These are phyloP conservation scores for Lasiodiplodia theobromae DNA, from an alignment of 2,329 filamentous ascomycete genomes.

Conservation along the genomic window DNA sequence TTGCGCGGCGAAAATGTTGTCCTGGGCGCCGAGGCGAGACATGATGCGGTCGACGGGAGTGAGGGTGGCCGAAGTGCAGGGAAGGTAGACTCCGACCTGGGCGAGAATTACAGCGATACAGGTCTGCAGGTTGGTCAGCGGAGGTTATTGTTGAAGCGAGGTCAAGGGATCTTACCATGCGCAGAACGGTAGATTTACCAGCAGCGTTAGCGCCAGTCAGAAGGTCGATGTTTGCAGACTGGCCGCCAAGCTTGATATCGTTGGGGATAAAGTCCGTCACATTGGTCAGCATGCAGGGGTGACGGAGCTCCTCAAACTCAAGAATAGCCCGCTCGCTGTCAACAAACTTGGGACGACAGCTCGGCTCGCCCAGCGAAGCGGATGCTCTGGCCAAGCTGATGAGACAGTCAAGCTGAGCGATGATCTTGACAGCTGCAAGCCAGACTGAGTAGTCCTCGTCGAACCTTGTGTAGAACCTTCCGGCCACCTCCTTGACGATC, in stretches of 20 bases:
- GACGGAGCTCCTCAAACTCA: slow-evolving; percentile 91
- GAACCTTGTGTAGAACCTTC: slow-evolving; percentile 85
- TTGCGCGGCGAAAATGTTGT: slow-evolving; percentile 98
- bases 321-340: slow-evolving; percentile 84
- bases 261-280: slow-evolving; percentile 97
- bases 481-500: slow-evolving; percentile 84
- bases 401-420: slow-evolving; percentile 92
- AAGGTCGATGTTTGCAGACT: slow-evolving; percentile 81
- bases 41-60: slow-evolving; percentile 97
- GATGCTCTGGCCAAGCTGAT: slow-evolving; percentile 93
- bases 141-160: slow-evolving; percentile 19
- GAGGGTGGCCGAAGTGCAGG: slow-evolving; percentile 79
- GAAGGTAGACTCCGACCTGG: slow-evolving; percentile 92
- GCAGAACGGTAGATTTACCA: slow-evolving; percentile 93
- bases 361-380: slow-evolving; percentile 80
- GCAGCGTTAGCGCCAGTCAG: slow-evolving; percentile 96
- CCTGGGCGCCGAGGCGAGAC: slow-evolving; percentile 95
- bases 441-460: slow-evolving; percentile 85
- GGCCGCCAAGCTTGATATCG: slow-evolving; percentile 84
- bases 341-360: slow-evolving; percentile 87
- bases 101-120: slow-evolving; percentile 97
- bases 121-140: slow-evolving; percentile 62
- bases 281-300: slow-evolving; percentile 90
- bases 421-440: slow-evolving; percentile 87
- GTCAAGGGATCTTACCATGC: slow-evolving; percentile 72